phyloP scores from a whole-genome alignment of 169 alveolate species.

The Amoebophrya sp. region DNA sequence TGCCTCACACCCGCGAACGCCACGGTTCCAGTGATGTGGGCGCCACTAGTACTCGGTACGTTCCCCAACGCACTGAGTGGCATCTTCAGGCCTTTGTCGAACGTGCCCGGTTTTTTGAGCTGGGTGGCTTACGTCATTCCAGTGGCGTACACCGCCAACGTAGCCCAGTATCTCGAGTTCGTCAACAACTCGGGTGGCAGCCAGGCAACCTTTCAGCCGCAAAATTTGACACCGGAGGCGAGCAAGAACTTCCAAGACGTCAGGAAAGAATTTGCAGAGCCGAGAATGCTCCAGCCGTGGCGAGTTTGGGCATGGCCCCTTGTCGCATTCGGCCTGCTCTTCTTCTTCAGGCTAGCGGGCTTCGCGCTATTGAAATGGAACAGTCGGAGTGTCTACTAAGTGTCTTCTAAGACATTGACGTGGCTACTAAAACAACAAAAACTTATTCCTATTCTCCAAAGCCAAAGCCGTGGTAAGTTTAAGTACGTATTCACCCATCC shows the following conservation, averaged over 20 bases:
- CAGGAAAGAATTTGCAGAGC: not conserved
- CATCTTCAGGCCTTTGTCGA: conserved; percentile 57
- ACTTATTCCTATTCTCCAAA: no score
- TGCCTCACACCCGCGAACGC: not conserved
- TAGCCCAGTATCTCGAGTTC: conserved; percentile 11
- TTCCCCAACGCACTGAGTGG: conserved; percentile 61
- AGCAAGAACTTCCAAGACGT: not conserved
- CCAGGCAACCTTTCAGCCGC: no score
- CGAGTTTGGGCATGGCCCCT: not conserved
- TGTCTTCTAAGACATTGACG: no score
- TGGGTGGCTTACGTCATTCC: conserved; percentile 58
- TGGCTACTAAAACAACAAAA: no score
- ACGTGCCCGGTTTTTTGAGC: conserved; percentile 58
- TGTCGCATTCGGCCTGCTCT: not conserved
- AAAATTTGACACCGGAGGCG: not conserved
- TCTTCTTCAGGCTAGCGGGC: not conserved
- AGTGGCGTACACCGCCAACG: conserved; percentile 54
- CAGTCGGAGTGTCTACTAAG: not conserved
- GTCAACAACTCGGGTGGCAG: not conserved
- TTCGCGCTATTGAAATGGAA: not conserved
- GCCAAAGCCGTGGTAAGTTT: no score
- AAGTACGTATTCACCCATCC: no score
- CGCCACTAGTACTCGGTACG: conserved; percentile 52
- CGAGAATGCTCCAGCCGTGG: not conserved
- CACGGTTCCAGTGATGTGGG: not conserved